Evolutionary conservation across 2,329 filamentous ascomycete genomes (phyloP).

Genomic region (Nemania diffusa): DNA sequence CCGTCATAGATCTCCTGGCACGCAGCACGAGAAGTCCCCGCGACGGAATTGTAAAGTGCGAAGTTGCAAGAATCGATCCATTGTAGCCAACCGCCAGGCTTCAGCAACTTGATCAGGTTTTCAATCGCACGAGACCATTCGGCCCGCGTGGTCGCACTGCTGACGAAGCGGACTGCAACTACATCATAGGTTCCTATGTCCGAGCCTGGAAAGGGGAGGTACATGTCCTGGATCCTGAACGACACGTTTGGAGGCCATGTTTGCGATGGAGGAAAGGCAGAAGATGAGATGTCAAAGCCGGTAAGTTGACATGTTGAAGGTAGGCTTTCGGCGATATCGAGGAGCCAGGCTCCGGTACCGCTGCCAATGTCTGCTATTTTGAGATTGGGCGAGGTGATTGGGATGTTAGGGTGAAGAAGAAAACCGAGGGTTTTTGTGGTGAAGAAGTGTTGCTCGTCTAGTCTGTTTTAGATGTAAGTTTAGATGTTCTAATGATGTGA

Average conservation of each 20-base stretch:
- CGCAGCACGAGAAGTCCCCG: slow-evolving; percentile 22
- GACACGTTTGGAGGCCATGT: slow-evolving; percentile 20
- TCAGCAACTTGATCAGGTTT: slow-evolving; percentile 13
- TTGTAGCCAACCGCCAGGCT: slow-evolving; percentile 24
- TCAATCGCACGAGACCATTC: slow-evolving; percentile 19
- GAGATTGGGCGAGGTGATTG: slow-evolving; percentile 6
- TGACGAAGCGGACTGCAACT: slow-evolving; percentile 20
- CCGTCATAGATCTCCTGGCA: slow-evolving; percentile 27
- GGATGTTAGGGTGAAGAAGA: slow-evolving; percentile 25
- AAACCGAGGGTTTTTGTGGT: slow-evolving; percentile 23
- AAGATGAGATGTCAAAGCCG: slow-evolving; percentile 18
- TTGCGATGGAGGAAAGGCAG: slow-evolving; percentile 14
- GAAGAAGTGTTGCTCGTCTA: slow-evolving; percentile 23
- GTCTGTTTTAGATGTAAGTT: slow-evolving; percentile 14
- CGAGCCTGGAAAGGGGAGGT: slow-evolving; percentile 15
- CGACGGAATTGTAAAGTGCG: slow-evolving; percentile 20
- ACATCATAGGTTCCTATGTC: slow-evolving; percentile 24
- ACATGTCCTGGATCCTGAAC: slow-evolving; percentile 20
- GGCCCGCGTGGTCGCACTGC: slow-evolving; percentile 16
- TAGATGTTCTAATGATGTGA: not conserved
- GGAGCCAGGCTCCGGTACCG: slow-evolving; percentile 20
- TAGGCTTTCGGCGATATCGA: slow-evolving; percentile 16
- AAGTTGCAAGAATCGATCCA: slow-evolving; percentile 27
- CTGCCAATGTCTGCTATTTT: slow-evolving; percentile 25
- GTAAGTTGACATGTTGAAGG: slow-evolving; percentile 18